Base-by-base conservation (phyloP, 2,329 filamentous ascomycete species). In the Verticillium tricorpus region DNA sequence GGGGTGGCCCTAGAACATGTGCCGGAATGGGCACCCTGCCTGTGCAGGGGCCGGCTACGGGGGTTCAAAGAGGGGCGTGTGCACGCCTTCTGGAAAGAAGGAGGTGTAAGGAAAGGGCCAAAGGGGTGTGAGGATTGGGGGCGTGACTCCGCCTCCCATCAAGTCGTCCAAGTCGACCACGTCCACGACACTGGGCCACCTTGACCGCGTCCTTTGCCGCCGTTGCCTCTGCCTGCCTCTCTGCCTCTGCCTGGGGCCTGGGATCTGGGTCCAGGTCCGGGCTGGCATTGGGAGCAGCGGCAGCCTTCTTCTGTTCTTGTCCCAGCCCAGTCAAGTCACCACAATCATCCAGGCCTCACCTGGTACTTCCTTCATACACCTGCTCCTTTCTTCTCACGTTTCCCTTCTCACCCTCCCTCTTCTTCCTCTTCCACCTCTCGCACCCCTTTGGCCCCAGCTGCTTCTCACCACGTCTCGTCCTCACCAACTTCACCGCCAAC, bases 311-410 rank as follows among this genome's bases (percentile, higher is more conserved):
- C 19, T 52, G 45, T 9, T 12, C n/a, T 25, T 11, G 45, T 52
- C 45, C 45, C 45, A 52, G 45, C 19, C 45, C 45, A 52, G 45
- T 14, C 37, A 12, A 40, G 37, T 40, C 45, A 52, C 14, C 45
- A 52, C 45, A 52, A 22, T 34, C 58, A 31, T 57, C 32, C 54
- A 60, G 40, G 40, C 57, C 37, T 50, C 22, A 54, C 57, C 56
- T 22, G 28, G 35, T 45, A 28, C 61, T 35, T 59, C 50, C 39
- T 57, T 54, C 34, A 56, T 57, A 63, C 59, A 57, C 58, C 54
- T 39, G 50, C 56, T 62, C 59, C 45, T 40, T 56, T 45, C 37
- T 39, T 25, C 37, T 45, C 59, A 65, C n/a, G 39, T n/a, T 45
- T 45, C n/a, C 39, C 22, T 57, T 28, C 28, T 28, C 5, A 1